A percentile compares a stretch with the other conserved stretches of the same genome.
Conservation (phyloP, 345 rosid genomes). For the Arabidopsis suecica region DNA sequence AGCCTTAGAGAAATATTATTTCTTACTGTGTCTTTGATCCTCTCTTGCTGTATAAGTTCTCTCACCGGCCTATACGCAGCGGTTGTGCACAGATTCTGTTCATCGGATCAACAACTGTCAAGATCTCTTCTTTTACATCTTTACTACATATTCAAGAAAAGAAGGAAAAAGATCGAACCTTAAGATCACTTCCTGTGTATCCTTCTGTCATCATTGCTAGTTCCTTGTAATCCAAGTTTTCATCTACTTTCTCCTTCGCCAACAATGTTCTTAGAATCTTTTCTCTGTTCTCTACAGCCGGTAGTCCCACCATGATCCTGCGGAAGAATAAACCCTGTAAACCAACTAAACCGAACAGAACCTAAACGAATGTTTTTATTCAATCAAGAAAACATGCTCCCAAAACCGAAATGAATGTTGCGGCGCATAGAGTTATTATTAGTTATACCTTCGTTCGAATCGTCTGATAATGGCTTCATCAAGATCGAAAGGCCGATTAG, state of each 20-base stretch:
- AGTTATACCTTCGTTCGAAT: conserved; percentile 77
- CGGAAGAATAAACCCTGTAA: background rate
- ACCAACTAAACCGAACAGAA: background rate
- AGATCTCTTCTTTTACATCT: background rate
- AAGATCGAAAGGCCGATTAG: conserved; percentile 94
- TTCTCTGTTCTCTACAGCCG: conserved; percentile 72
- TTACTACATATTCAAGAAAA: background rate
- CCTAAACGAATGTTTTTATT: background rate
- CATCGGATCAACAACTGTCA: conserved; percentile 9
- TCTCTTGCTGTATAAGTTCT: conserved; percentile 81
- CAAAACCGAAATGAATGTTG: background rate
- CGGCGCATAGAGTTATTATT: no score
- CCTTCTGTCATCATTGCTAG: conserved; percentile 83
- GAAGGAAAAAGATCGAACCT: conserved; percentile 47
- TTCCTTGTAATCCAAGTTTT: conserved; percentile 71
- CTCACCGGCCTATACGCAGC: conserved; percentile 90
- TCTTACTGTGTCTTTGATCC: conserved; percentile 68
- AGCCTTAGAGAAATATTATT: no score
- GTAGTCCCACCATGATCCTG: conserved; percentile 87
- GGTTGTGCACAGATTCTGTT: conserved; percentile 85
- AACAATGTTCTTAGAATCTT: conserved; percentile 68
- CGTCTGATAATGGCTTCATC: conserved; percentile 96
- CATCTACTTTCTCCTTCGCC: conserved; percentile 70
- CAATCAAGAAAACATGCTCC: background rate
- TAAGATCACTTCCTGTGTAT: conserved; percentile 83